Percentiles rank a stretch among this genome's conserved stretches.
phyloP scores from a whole-genome alignment of 148 eudicot species.

The Hydrangea macrophylla region DNA sequence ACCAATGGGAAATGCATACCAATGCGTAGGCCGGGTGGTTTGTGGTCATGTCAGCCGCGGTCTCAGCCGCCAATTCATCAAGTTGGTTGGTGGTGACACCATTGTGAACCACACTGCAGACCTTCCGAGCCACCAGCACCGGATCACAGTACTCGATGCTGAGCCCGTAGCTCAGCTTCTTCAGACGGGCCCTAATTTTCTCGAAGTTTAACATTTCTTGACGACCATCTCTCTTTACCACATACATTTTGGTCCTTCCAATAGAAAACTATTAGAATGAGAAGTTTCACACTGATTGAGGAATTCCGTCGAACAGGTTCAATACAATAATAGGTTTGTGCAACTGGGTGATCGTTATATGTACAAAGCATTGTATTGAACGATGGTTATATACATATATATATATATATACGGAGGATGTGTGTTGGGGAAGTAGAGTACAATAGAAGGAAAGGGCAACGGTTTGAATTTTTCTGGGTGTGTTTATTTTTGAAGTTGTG shows the following conservation, averaged over 20 bases:
- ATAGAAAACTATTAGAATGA: no score
- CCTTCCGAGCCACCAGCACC: conserved; percentile 16
- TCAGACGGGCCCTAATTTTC: conserved; percentile 16
- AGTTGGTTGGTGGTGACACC: conserved; percentile 20
- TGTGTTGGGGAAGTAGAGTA: no score
- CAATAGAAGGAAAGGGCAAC: no score
- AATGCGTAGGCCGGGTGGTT: conserved; percentile 15
- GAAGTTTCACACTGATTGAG: not conserved
- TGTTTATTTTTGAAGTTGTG: no score
- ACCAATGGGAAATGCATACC: not conserved
- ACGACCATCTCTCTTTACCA: conserved; percentile 18
- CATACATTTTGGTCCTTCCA: not conserved
- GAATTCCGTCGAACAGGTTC: conserved; percentile 15
- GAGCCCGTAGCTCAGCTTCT: conserved; percentile 22
- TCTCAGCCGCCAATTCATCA: conserved; percentile 11
- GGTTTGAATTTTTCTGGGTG: no score
- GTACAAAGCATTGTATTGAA: no score
- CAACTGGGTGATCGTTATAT: no score
- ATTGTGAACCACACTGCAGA: conserved; percentile 9
- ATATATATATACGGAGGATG: no score
- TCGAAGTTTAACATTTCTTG: conserved; percentile 13
- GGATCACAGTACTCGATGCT: conserved; percentile 13
- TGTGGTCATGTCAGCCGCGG: conserved; percentile 14
- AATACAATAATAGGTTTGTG: not conserved
- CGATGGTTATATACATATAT: no score